Evolutionary conservation across 352 stramenopile genomes (phyloP), one percentile per base, ranked within the genome.

Genomic region (Globisporangium alternatum): DNA sequence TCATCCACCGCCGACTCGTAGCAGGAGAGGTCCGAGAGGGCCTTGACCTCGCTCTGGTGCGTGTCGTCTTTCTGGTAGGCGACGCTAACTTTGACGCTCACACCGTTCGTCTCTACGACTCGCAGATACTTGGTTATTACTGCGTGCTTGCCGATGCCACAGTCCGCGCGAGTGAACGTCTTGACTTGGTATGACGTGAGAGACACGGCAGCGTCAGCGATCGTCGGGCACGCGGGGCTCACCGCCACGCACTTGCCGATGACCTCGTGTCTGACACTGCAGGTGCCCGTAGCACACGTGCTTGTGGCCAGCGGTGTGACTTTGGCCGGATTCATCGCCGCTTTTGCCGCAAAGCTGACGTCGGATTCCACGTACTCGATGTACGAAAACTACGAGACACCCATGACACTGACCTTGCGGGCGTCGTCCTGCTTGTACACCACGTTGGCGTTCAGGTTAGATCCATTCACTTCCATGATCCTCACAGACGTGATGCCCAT

Each of bases 221-320:
- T 28, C 25, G 25, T 28, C 25, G 25, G 2, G 25, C 25, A 58
- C 19, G 33, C 31, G 1, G 33, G 5, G 10, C n/a, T 59, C 9
- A 13, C 1, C 4, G 9, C 7, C 1, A 57, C 19, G 3, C 51
- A 57, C 17, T 22, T 35, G 55, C 10, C 55, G 1, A 51, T 17
- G 22, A 60, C 15, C 55, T 60, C 19, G 37, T 60, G 51, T 37
- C 39, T 39, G 22, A 61, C 22, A 10, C 12, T 30, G 56, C 56
- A 61, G 41, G 15, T 35, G 9, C 22, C 2, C 0, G 41, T 45
- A 1, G 56, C 17, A 25, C 45, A 52, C 21, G 25, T 12, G 45
- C 31, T 30, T 3, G 45, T 52, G 17, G 28, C 19, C 19, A 21
- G 6, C 5, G 43, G 43, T 7, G 43, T 28, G 43, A 49, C 43